phyloP scores from a whole-genome alignment of 805 yeast species.

The Starmerella potacharoeniae region DNA sequence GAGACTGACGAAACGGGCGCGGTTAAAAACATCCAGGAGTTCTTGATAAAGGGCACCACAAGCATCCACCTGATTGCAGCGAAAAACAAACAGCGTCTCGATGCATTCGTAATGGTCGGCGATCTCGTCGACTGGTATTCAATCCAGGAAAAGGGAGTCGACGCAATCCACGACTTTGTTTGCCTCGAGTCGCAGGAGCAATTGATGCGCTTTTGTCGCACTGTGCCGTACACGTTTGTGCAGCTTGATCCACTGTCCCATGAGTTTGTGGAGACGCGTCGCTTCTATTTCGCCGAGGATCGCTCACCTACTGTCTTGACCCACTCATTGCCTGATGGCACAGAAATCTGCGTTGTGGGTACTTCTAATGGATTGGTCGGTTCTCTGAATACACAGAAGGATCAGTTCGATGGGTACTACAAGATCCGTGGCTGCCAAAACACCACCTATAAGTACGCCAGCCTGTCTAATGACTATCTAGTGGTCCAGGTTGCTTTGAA shows the following conservation, averaged over 20 bases:
- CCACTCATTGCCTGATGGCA: neutral
- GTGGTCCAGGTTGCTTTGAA: neutral
- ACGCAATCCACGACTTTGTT: neutral
- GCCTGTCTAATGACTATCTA: neutral
- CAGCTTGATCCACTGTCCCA: neutral
- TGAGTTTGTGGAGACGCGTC: neutral
- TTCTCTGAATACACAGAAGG: neutral
- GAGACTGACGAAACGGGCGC: neutral
- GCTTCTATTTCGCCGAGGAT: constrained; percentile 1
- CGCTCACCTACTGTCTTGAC: neutral
- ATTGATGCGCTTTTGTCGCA: neutral
- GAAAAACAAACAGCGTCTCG: neutral
- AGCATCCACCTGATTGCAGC: neutral
- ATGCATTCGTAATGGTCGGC: neutral
- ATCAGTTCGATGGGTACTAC: neutral
- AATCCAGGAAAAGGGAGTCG: neutral
- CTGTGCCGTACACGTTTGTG: neutral
- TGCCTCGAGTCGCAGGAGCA: neutral
- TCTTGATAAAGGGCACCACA: neutral
- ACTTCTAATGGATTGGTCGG: neutral
- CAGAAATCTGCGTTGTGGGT: neutral
- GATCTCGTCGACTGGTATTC: neutral
- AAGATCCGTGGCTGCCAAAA: neutral
- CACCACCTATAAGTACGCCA: neutral
- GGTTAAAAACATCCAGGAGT: neutral